Conservation (phyloP, 345 rosid genomes). For the Eucalyptus cloeziana region DNA sequence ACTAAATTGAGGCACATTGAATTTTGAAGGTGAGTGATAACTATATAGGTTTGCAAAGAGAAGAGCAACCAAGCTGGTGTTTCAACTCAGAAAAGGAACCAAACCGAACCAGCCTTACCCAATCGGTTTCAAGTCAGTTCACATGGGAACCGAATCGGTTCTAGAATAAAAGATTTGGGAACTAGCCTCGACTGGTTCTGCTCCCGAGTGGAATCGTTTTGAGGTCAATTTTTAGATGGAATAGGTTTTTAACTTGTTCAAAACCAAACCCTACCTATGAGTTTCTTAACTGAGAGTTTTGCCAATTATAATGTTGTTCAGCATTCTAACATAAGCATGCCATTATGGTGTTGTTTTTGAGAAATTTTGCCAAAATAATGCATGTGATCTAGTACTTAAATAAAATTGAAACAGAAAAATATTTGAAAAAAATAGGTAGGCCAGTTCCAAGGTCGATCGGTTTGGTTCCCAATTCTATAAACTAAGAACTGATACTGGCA, state of each 20-base stretch:
- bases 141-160: background rate
- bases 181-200: background rate
- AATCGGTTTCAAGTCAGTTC: background rate
- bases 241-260: background rate
- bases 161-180: background rate
- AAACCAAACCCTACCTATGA: background rate
- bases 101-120: background rate
- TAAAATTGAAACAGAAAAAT: background rate
- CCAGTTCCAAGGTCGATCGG: accelerated
- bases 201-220: background rate
- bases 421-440: background rate
- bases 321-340: background rate
- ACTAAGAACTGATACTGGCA: accelerated
- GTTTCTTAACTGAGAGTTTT: background rate
- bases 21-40: background rate
- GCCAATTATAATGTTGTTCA: background rate
- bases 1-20: background rate
- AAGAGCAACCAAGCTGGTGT: background rate
- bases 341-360: background rate
- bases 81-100: background rate
- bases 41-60: background rate
- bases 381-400: background rate
- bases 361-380: background rate
- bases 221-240: background rate
- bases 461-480: background rate